Conservation (phyloP, 2,329 filamentous ascomycete species). For the Colletotrichum lentis region DNA sequence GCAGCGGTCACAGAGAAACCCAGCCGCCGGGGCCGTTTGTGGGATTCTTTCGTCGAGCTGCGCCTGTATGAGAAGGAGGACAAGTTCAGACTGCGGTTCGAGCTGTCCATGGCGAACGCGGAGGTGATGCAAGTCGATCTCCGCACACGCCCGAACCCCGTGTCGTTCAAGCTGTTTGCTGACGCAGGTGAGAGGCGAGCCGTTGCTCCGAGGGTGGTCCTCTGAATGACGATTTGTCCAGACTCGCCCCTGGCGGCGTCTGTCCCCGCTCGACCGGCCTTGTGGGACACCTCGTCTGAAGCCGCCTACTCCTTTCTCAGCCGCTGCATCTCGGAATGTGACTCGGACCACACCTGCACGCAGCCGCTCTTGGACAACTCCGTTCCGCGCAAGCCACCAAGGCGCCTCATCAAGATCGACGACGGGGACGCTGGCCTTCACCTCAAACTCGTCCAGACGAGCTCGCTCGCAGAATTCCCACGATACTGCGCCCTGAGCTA, state of each 20-base stretch:
- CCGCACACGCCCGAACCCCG: neutral
- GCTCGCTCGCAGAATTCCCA: neutral
- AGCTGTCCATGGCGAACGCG: neutral
- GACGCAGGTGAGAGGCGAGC: neutral
- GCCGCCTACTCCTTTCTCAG: neutral
- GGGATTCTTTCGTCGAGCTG: neutral
- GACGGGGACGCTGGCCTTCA: neutral
- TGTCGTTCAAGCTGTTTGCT: neutral
- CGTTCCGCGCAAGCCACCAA: neutral
- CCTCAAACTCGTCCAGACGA: neutral
- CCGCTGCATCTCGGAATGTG: neutral
- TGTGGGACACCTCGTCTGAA: neutral
- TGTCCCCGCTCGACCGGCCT: neutral
- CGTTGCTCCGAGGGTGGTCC: neutral
- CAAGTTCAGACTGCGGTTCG: neutral
- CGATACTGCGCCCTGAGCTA: neutral
- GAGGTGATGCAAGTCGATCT: neutral
- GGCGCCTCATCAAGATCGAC: neutral
- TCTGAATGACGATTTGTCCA: no score
- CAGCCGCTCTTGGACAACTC: neutral
- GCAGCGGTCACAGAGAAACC: neutral
- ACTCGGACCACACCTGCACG: neutral
- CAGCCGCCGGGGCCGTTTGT: neutral
- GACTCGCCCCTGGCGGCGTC: neutral
- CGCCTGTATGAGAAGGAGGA: neutral